Base-by-base conservation (phyloP, 1,139 yeast species). In the Candida glucosophila region DNA sequence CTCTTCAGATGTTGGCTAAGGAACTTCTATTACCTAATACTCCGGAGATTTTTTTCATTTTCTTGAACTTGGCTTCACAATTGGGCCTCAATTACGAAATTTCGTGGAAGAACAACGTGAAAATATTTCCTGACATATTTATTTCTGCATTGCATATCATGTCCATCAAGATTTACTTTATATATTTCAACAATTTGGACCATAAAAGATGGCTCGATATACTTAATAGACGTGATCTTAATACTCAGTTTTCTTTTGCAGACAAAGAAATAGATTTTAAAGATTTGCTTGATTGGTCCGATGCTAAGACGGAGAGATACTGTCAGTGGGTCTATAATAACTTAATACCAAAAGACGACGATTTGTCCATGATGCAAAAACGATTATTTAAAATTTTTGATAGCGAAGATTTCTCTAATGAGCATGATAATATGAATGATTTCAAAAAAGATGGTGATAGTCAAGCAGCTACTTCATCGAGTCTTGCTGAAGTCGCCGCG, bases 311-410 rank as follows among this genome's bases (percentile, higher is more conserved):
- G 6, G 49, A 50, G 10, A 40, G 47, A 14, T 70, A 67, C 39
- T 51, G 66, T 23, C 50, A 59, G 16, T 64, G 68, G 58, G 49
- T 67, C 17, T 49, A 54, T 29, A 51, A 50, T 5, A 46, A 52
- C 20, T 33, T 62, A 14, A 39, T 64, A 2, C 56, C 55, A 2
- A 44, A 44, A 27, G 39, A 41, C 13, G 32, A 35, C 24, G 38
- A 43, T 19, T 27, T 47, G 4, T 30, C 57, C 0, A 39, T 56
- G 7, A 48, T 60, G 47, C 50, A 55, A 12, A 55, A 54, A 27
- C 40, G 69, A 28, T 41, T 65, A 15, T 48, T 38, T 28, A 58
- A 52, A 27, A 57, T 65, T 3, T 64, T 65, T 29, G 36, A 47
- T 9, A 30, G 46, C 13, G 55, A 49, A 10, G 26, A 23, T 4